Evolutionary conservation across 2,329 filamentous ascomycete genomes (phyloP), one percentile per base, ranked within the genome.

Genomic region (Epichloe bromicola): DNA sequence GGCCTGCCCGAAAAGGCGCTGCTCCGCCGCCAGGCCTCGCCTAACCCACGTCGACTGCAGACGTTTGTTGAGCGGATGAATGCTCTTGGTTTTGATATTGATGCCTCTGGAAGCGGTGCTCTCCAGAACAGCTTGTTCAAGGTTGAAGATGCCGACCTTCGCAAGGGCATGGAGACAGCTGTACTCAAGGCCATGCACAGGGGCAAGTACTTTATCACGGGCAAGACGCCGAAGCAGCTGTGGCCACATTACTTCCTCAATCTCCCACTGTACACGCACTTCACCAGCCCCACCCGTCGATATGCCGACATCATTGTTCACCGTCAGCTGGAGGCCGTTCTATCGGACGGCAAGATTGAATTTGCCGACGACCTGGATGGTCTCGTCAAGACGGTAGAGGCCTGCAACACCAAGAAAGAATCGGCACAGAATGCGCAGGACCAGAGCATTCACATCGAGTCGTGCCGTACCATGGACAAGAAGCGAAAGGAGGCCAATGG

Each of bases 361-460:
- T 96, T 93, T 67, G 82, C 74, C 4, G 93, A 98, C 58, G 93
- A 98, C 55, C 68, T 93, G 54, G 93, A 98, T 64, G 83, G 76
- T 52, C 74, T 98, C 41, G 83, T 83, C 61, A 98, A 97, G 80
- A 95, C 86, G 48, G 86, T 90, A 8, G 93, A 98, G 69, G 82
- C 88, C 59, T 95, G 88, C 77, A 98, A 98, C 74, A 95, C 87
- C 64, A 98, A 97, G 82, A 98, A 97, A 69, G 93, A 98, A 65
- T 97, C 90, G 12, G 89, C 93, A 1, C 91, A 95, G 71, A 93
- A 88, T 62, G 93, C 93, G 14, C 93, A 98, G 67, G 93, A 98
- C 68, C 93, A 98, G 72, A 97, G 93, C 67, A 89, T 98, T 47
- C 93, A 98, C 70, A 96, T 98, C 56, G 93, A 97, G 66, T 88